Evolutionary conservation across 2,329 filamentous ascomycete species (phyloP), one percentile per base, ranked within the genome.

Genomic region (Colletotrichum caudatum): DNA sequence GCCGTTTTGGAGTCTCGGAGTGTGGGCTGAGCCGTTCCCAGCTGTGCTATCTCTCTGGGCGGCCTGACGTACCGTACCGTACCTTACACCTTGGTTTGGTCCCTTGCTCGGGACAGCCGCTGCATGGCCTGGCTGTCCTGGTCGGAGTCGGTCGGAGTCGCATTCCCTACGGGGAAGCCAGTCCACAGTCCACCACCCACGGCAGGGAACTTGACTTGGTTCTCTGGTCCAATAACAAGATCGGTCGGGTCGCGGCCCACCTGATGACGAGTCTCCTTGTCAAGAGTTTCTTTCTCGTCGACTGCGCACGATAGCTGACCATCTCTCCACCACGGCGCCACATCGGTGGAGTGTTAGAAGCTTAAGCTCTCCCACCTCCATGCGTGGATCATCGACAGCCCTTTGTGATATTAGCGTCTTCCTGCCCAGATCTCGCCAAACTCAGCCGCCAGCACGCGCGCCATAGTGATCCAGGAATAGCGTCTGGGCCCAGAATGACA

Each of bases 331-430:
- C 46, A 23, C 18, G 35, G 54, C 18, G 16, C 51, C 53, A 63
- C 37, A 20, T 18, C 9, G 26, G 69, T 54, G 59, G 58, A 69
- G 58, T 64, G 69, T 71, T 71, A 71, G 69, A 71, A 71, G 69
- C 65, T 71, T 71, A 69, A 71, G 59, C 39, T 41, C 20, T 41
- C n/a, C 54, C 54, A 46, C 44, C 20, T 16, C 69, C 69, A 60
- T 64, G 69, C 65, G 65, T 69, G 59, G 69, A 71, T 71, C 69
- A 60, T 37, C 14, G 50, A 18, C 46, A 44, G 39, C 39, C 48
- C 53, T 64, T 63, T 18, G 53, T 48, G 7, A 48, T 63, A 35
- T 41, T 56, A n/a, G 9, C 14, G 46, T 12, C 9, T 23, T 50
- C 11, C 4, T 23, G 26, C 26, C 20, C 53, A 71, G 41, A 18